Evolutionary conservation across 2,329 filamentous ascomycete genomes (phyloP).

Genomic region (Moelleriella libera): DNA sequence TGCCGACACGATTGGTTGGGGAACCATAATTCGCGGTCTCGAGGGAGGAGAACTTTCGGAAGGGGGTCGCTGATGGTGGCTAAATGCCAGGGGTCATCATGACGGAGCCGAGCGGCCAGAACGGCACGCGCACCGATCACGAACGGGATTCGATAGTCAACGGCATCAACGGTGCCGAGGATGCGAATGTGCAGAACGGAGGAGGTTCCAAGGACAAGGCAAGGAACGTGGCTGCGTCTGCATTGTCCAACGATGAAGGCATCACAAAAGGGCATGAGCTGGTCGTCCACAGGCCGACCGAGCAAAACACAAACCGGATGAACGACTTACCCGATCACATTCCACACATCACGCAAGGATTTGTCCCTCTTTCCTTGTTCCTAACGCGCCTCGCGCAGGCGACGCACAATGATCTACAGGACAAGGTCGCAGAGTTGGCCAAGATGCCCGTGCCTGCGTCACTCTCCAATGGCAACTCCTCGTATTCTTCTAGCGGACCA

Average conservation of each 20-base stretch:
- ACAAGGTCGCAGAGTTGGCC: slow-evolving; percentile 55
- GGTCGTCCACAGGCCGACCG: neutral
- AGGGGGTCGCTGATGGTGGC: slow-evolving; percentile 5
- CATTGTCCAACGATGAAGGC: slow-evolving; percentile 11
- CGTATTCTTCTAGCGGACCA: slow-evolving; percentile 13
- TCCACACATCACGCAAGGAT: slow-evolving; percentile 59
- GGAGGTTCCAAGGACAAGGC: slow-evolving; percentile 19
- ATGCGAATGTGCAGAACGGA: slow-evolving; percentile 9
- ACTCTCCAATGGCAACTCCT: slow-evolving; percentile 35
- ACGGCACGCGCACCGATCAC: slow-evolving; percentile 40
- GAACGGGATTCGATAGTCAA: slow-evolving; percentile 33
- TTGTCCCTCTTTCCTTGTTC: slow-evolving; percentile 61
- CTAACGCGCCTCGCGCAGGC: slow-evolving; percentile 69
- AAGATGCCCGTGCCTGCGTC: slow-evolving; percentile 45
- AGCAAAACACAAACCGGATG: slow-evolving; percentile 19
- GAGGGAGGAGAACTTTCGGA: neutral
- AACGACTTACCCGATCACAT: slow-evolving; percentile 49
- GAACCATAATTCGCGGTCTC: neutral
- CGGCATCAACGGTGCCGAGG: slow-evolving; percentile 25
- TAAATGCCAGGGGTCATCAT: slow-evolving; percentile 38
- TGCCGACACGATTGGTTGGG: neutral
- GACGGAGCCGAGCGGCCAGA: slow-evolving; percentile 40
- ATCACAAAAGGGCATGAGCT: neutral
- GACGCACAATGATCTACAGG: slow-evolving; percentile 64
- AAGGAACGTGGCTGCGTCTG: neutral